phyloP scores from a whole-genome alignment of 306 rosid genomes.

The Dalbergia cultrata region DNA sequence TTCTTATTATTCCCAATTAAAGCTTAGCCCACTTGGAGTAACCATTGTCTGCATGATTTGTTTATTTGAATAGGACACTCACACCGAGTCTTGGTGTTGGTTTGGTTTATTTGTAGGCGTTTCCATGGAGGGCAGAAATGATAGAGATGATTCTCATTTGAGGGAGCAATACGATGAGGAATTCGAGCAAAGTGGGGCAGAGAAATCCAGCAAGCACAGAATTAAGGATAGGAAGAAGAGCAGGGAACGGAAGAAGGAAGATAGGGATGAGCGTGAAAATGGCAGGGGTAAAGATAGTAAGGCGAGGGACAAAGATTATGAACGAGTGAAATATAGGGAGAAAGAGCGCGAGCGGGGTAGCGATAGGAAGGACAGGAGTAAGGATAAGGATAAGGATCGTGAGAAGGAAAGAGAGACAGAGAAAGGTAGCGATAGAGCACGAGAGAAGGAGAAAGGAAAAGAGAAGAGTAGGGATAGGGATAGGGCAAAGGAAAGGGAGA shows the following conservation, averaged over 20 bases:
- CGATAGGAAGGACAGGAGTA: constrained; percentile 70
- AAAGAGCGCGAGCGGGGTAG: constrained; percentile 73
- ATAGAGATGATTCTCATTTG: constrained; percentile 54
- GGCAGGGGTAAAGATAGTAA: constrained; percentile 71
- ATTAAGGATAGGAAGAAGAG: constrained; percentile 84
- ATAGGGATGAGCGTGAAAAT: constrained; percentile 78
- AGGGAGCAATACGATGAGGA: constrained; percentile 55
- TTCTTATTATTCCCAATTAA: constrained; percentile 35
- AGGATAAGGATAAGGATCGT: constrained; percentile 76
- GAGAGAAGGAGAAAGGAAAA: constrained; percentile 74
- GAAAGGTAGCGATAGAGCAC: constrained; percentile 72
- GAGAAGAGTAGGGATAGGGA: constrained; percentile 72
- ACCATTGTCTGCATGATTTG: too few relatives aligned
- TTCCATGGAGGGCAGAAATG: constrained; percentile 67
- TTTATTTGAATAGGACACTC: neutral
- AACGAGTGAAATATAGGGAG: constrained; percentile 71
- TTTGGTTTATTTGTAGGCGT: constrained; percentile 34
- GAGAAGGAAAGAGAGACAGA: constrained; percentile 69
- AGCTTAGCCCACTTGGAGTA: neutral
- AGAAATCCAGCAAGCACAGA: constrained; percentile 66
- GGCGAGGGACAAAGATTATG: constrained; percentile 75
- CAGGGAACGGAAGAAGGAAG: constrained; percentile 78
- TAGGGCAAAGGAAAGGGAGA: constrained; percentile 64
- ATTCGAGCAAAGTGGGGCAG: constrained; percentile 39
- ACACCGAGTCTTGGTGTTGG: neutral